Evolutionary conservation across 768 basidiomycete species (phyloP).

Genomic region (Pluteus cervinus): DNA sequence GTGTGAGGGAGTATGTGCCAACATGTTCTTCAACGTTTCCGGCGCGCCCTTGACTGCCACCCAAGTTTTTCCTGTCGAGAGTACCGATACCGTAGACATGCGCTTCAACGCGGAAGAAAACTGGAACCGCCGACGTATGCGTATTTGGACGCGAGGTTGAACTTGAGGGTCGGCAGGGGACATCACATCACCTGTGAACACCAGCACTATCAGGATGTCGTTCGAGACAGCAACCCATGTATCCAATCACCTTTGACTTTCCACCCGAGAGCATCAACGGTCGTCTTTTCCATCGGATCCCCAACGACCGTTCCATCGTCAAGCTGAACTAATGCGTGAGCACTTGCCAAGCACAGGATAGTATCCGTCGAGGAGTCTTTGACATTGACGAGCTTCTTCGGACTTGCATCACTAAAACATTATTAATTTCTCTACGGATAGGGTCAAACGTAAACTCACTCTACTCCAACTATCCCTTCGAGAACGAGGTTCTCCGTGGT

Average conservation of each 20-base stretch:
- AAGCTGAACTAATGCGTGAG: conserved; percentile 89
- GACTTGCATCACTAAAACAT: conserved; percentile 46
- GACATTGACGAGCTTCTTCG: conserved; percentile 67
- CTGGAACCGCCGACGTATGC: conserved; percentile 89
- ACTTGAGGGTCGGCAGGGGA: conserved; percentile 49
- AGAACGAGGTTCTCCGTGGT: conserved; percentile 93
- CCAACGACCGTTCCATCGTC: conserved; percentile 94
- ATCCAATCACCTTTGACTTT: conserved; percentile 63
- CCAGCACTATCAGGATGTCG: conserved; percentile 24
- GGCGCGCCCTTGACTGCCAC: conserved; percentile 94
- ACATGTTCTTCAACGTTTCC: conserved; percentile 92
- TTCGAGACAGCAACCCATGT: conserved; percentile 7
- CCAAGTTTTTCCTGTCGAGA: conserved; percentile 54
- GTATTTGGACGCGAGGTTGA: conserved; percentile 53
- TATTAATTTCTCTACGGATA: conserved; percentile 9
- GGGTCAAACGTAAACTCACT: conserved; percentile 47
- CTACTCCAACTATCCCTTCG: conserved; percentile 87
- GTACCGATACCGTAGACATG: conserved; percentile 84
- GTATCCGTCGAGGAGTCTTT: conserved; percentile 74
- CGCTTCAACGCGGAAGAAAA: conserved; percentile 97
- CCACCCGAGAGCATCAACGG: conserved; percentile 89
- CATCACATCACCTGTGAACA: conserved; percentile 57
- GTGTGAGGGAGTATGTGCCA: conserved; percentile 58
- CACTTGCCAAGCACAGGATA: conserved; percentile 82
- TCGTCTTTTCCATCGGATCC: conserved; percentile 99